Conservation (phyloP, 805 yeast genomes). For the Komagataella ulmi region DNA sequence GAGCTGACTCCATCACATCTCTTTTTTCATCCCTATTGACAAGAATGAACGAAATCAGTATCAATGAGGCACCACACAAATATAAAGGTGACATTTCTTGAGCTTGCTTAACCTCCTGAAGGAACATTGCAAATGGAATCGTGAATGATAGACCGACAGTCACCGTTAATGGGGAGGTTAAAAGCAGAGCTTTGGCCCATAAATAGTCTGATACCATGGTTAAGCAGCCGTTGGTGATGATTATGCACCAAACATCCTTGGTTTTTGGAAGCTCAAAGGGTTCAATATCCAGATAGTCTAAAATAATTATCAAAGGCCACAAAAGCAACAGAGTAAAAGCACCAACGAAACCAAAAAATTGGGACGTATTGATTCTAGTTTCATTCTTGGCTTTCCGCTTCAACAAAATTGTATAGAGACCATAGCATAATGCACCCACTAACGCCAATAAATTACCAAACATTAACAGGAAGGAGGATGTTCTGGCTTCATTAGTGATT, state of each 20-base stretch:
- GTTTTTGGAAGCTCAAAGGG: constrained; percentile 56
- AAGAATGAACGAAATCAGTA: constrained; percentile 70
- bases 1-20: constrained; percentile 21
- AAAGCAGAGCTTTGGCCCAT: constrained; percentile 91
- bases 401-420: constrained; percentile 76
- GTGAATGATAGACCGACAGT: constrained; percentile 91
- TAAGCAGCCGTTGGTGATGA: constrained; percentile 55
- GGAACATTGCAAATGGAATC: constrained; percentile 88
- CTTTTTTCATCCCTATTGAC: constrained; percentile 69
- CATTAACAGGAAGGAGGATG: constrained; percentile 12
- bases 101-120: constrained; percentile 67
- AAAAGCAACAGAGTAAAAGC: constrained; percentile 57
- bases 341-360: constrained; percentile 94
- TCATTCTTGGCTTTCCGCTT: constrained; percentile 66
- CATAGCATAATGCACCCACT: constrained; percentile 80
- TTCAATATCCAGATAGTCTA: constrained; percentile 57
- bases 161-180: constrained; percentile 90
- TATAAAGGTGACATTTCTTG: constrained; percentile 50
- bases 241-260: constrained; percentile 32
- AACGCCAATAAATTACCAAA: constrained; percentile 75
- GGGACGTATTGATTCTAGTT: constrained; percentile 63
- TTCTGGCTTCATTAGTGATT: constrained; percentile 1
- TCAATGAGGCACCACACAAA: constrained; percentile 67
- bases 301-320: constrained; percentile 71
- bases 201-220: constrained; percentile 84